phyloP scores from a whole-genome alignment of 2,329 filamentous ascomycete species.

The Colletotrichum trifolii region DNA sequence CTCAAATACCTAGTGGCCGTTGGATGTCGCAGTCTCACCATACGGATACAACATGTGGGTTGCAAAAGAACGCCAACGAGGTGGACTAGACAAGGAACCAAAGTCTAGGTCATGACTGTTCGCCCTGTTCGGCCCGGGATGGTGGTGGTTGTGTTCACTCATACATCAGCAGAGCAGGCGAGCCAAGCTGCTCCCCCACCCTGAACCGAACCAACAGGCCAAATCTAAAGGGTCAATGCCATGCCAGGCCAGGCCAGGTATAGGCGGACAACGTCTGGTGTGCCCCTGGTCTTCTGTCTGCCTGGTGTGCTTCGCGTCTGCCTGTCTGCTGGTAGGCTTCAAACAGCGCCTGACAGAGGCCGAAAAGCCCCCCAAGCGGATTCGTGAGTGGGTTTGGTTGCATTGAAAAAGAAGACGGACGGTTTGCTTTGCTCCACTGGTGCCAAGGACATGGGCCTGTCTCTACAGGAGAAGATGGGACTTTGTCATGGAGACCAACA shows the following conservation, averaged over 20 bases:
- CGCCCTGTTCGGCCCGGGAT: no score
- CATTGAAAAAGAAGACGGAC: neutral
- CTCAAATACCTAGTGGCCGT: constrained; percentile 11
- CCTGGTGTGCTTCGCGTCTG: neutral
- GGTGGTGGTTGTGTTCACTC: no score
- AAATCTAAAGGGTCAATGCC: constrained; percentile 24
- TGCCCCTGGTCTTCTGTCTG: neutral
- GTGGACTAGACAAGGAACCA: no score
- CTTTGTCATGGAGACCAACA: neutral
- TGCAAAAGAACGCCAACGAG: no score
- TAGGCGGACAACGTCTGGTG: neutral
- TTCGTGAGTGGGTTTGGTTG: neutral
- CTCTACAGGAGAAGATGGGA: neutral
- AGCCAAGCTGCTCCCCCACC: neutral
- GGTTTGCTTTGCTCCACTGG: constrained; percentile 9
- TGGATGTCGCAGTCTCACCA: neutral
- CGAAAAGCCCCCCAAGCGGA: no score
- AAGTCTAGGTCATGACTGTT: no score
- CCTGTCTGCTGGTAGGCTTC: no score
- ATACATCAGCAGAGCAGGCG: no score
- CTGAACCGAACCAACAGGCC: neutral
- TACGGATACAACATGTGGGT: neutral
- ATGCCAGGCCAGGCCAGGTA: constrained; percentile 9
- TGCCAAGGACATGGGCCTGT: constrained; percentile 17
- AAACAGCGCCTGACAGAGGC: no score